A percentile compares a stretch with the other conserved stretches of the same genome.
These are phyloP conservation scores for Cenchrus americanus DNA, from an alignment of 176 grass and related monocot genomes.

Conservation along the genomic window DNA sequence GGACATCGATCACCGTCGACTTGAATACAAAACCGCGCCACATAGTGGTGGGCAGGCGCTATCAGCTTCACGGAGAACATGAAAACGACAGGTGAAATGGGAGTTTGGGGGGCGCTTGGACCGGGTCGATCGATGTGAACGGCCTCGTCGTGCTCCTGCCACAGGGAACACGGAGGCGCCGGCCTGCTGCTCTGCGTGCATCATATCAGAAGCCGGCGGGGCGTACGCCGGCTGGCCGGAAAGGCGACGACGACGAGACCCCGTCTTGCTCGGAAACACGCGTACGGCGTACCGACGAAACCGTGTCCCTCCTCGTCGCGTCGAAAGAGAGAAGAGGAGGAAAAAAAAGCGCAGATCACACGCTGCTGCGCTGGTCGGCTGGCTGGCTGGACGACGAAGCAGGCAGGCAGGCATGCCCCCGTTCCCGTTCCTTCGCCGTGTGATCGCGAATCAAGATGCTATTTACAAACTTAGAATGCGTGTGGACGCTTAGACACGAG, in stretches of 20 bases:
- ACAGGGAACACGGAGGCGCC: conserved; percentile 11
- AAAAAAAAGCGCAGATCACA: conserved; percentile 14
- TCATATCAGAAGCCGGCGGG: neutral
- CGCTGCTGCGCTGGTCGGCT: neutral
- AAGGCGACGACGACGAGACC: neutral
- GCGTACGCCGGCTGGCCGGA: conserved; percentile 6
- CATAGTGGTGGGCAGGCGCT: neutral
- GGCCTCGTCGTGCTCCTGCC: conserved; percentile 11
- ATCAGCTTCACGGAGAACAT: neutral
- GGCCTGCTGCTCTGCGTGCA: neutral
- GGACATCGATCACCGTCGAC: no score
- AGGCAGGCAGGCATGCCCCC: neutral
- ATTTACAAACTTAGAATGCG: neutral
- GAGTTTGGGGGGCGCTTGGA: neutral
- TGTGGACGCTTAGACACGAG: neutral
- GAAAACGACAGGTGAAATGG: neutral
- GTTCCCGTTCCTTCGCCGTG: neutral
- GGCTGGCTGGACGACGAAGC: neutral
- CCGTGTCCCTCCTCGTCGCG: conserved; percentile 23
- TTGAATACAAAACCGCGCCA: neutral
- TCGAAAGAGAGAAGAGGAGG: neutral
- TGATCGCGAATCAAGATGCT: neutral
- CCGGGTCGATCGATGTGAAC: conserved; percentile 22
- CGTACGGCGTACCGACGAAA: neutral
- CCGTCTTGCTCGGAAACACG: conserved; percentile 37